Base-by-base conservation (phyloP, 2,329 filamentous ascomycete species). In the Monosporascus cannonballus region DNA sequence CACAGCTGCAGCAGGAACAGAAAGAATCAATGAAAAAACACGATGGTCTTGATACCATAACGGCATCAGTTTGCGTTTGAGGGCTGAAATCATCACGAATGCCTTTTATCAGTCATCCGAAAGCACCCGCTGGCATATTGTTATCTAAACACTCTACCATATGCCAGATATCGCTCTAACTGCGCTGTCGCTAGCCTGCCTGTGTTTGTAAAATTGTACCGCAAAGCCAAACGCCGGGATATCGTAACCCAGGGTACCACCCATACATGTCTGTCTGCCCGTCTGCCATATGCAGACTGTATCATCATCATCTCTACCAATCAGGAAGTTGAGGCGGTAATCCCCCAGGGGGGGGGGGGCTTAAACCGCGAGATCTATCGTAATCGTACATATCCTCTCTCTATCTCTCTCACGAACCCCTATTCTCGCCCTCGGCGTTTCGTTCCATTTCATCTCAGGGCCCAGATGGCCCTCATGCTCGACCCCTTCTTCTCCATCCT, bases 401-500 rank as follows among this genome's bases (percentile, higher is more conserved):
- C 17, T 41, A 6, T 18, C 2, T n/a, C 17, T 41, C 38, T 3
- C 37, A 7, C 17, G 6, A 3, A 18, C 18, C 38, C 17, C 6
- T n/a, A 41, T 9, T 8, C 6, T 17, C 17, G 38, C 38, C 11
- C 38, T 41, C 38, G 38, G 17, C 38, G 17, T 20, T 20, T 41
- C 5, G 17, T 24, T 46, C 15, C 11, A 30, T 30, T 7, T 46
- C 22, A 46, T 8, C 42, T 20, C 38, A 84, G 56, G 2, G 71
- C 71, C 81, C 81, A 84, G 34, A 81, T 77, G 2, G 71, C 76
- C 50, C 79, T 69, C 59, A 81, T 78, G 4, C 73, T 73, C 9
- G 76, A 75, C 4, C 79, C 78, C 9, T 69, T 68, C 66, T 82
- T 78, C 64, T 90, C 81, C 67, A 96, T 70, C 51, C 75, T 80